Base-by-base conservation (phyloP, 2,329 filamentous ascomycete genomes). In the Fusarium redolens region DNA sequence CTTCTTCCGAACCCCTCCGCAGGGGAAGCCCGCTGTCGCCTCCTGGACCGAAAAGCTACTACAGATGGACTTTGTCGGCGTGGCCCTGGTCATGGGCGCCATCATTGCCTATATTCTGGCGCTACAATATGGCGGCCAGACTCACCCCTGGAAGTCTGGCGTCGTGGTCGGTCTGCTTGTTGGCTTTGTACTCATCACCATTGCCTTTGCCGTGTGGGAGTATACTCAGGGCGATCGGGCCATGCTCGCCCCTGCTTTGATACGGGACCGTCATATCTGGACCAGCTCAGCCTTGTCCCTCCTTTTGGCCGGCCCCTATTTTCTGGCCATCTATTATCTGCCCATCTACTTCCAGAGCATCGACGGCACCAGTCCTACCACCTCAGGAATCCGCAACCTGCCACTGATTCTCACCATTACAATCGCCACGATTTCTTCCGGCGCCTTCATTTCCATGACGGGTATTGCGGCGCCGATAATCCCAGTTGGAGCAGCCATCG, bases 21-120 rank as follows among this genome's bases (percentile, higher is more conserved):
- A 76, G 56, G 83, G 82, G 28, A 79, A 81, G 0, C 83, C 82
- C 2, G 77, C 71, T 22, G 50, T 80, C 62, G 79, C 82, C 4
- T 68, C 81, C 1, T 68, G 84, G 6, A 74, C 75, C 9, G 83
- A 86, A 70, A 86, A 86, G 77, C 56, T 86, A 25, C 76, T 82
- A 2, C 84, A 87, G 69, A 83, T 87, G 79, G 86, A 88, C 68
- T 79, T 83, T 12, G 68, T 83, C 4, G 86, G 86, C 5, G 79
- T 82, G 7, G 75, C 81, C 20, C 74, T 86, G 40, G 76, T 88
- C 41, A 84, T 88, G 82, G 79, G 79, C 72, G 77, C 80, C 75
- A 78, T 82, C 78, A 68, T 86, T 74, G 76, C 79, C 75, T 81
- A 83, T 70, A 79, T 87, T 52, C 79, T 86, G 5, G 85, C 84